A percentile compares a stretch with the other conserved stretches of the same genome.
These are phyloP conservation scores for Phyllosticta ampelicida DNA, from an alignment of 2,329 filamentous ascomycete genomes.

Conservation along the genomic window DNA sequence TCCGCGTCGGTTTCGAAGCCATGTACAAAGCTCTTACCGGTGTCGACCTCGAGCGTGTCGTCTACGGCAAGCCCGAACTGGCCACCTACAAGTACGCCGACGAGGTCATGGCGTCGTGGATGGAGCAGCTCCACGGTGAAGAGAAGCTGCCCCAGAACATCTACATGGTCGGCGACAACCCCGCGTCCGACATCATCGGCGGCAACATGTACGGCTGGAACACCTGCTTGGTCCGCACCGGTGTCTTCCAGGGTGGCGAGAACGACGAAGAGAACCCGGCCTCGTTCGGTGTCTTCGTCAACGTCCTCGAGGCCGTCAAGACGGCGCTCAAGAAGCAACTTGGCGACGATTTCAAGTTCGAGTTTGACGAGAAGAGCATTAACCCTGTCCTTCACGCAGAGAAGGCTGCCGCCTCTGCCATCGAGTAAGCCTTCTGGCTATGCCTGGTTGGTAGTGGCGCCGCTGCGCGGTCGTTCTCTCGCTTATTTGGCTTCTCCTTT, in stretches of 20 bases:
- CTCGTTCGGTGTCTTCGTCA: conserved; percentile 64
- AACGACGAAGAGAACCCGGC: conserved; percentile 70
- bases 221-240: conserved; percentile 65
- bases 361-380: conserved; percentile 55
- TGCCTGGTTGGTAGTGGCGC: neutral
- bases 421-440: conserved; percentile 37
- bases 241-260: conserved; percentile 65
- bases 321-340: conserved; percentile 58
- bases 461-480: neutral
- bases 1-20: conserved; percentile 62
- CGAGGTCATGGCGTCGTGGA: conserved; percentile 61
- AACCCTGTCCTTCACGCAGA: conserved; percentile 53
- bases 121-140: conserved; percentile 65
- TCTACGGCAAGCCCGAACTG: conserved; percentile 64
- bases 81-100: conserved; percentile 74
- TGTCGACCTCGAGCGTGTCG: conserved; percentile 60
- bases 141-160: conserved; percentile 57
- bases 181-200: conserved; percentile 61
- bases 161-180: conserved; percentile 71
- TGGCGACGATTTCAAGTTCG: conserved; percentile 62
- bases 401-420: conserved; percentile 37
- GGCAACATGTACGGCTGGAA: conserved; percentile 79
- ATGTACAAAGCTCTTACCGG: conserved; percentile 63
- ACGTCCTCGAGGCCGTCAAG: conserved; percentile 61
- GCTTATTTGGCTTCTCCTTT: neutral